Base-by-base conservation (phyloP, 441 rosid genomes). In the Adansonia grandidieri region DNA sequence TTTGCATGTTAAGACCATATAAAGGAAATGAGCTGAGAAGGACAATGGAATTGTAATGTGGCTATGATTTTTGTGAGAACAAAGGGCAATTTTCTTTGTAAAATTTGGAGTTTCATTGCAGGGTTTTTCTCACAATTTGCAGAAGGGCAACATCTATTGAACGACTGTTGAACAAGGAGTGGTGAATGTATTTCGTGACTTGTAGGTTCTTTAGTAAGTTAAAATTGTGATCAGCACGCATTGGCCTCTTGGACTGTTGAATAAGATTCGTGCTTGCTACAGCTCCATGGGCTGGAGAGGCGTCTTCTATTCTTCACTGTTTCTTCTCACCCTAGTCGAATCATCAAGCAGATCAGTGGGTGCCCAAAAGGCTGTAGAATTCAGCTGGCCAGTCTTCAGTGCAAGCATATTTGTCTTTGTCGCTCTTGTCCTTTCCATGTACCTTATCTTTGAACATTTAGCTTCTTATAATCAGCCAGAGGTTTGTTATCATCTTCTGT, bases 401-500 rank as follows among this genome's bases (percentile, higher is more conserved):
- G 97, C 99, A 17, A 86, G 98, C 84, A 82, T 95, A 73, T 95
- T 93, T 61, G 97, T 93, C 8, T 77, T 89, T 61, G 88, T 89
- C 77, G 98, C 98, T 50, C 87, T 95, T 77, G 79, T 89, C 74
- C 92, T 95, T 80, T 89, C 98, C 71, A 90, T 89, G 89, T 93
- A 90, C 85, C 97, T 96, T 48, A 90, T 90, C 82, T 87, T 93
- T 44, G 95, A 96, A 88, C 99, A 96, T 81, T 79, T 96, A 73
- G 95, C 97, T 78, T 83, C 95, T 77, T 96, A 96, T 83, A 91
- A 93, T 84, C 96, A 92, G 84, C 99, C 99, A 10, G 97, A 96
- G 97, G 99, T 96, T 83, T 79, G 82, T 82, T 76, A 70, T 50
- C 63, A 20, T 71, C 15, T 65, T 77, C 61, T 9, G 50, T 32